Conservation (phyloP, 805 yeast species). For the Candida tammaniensis region DNA sequence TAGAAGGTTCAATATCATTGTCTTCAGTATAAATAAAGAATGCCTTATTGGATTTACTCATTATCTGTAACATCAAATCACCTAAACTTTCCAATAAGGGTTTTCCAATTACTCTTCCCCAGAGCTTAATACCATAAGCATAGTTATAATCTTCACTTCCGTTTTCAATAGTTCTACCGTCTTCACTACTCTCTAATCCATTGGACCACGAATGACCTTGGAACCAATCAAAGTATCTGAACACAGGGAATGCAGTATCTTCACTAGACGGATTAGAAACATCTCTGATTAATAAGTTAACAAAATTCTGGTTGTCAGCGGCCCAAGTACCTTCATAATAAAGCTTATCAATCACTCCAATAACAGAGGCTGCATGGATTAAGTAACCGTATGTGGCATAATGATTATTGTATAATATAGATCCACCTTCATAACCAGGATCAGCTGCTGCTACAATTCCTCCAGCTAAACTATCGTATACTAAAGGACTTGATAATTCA, state of each 20-base stretch:
- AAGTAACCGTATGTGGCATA: constrained; percentile 85
- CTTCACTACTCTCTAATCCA: constrained; percentile 64
- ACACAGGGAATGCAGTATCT: constrained; percentile 63
- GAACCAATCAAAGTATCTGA: constrained; percentile 69
- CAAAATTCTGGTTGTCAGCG: constrained; percentile 45
- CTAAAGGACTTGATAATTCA: constrained; percentile 45
- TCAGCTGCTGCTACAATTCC: constrained; percentile 51
- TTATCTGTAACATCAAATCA: constrained; percentile 55
- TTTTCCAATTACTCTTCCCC: constrained; percentile 60
- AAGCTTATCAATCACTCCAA: constrained; percentile 62
- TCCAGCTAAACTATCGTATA: constrained; percentile 51
- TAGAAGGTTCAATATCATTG: constrained; percentile 52
- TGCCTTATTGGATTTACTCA: constrained; percentile 47
- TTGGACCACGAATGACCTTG: constrained; percentile 77
- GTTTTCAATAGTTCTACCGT: constrained; percentile 73
- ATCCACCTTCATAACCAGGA: constrained; percentile 55
- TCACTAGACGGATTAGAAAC: constrained; percentile 57
- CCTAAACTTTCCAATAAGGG: constrained; percentile 37
- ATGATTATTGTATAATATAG: constrained; percentile 77
- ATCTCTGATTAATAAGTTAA: constrained; percentile 59
- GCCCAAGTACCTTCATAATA: constrained; percentile 54
- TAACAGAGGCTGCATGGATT: constrained; percentile 75
- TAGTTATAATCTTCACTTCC: constrained; percentile 72
- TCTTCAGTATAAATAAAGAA: constrained; percentile 51
- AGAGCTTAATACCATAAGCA: constrained; percentile 61